Conservation (phyloP, 1,284 basidiomycete species). For the Gymnopus androsaceus region DNA sequence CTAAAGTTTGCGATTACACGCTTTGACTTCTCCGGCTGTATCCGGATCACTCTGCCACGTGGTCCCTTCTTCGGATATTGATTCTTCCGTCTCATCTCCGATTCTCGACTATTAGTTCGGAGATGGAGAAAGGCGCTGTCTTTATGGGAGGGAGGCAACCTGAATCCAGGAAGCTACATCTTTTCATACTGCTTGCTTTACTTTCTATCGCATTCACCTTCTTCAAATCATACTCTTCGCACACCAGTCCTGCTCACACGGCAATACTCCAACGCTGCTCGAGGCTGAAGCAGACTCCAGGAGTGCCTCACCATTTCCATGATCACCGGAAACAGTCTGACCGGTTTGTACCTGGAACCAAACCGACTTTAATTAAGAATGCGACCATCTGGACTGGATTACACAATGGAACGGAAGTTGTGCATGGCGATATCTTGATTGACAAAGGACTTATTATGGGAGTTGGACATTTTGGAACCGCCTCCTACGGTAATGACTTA, state of each 20-base stretch:
- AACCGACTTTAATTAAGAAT: constrained; percentile 54
- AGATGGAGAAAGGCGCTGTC: background rate
- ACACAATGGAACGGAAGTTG: constrained; percentile 17
- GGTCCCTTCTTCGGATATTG: no score
- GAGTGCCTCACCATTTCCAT: constrained; percentile 14
- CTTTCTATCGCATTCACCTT: background rate
- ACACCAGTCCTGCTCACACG: background rate
- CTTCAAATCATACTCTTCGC: background rate
- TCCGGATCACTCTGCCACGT: no score
- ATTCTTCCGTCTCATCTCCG: background rate
- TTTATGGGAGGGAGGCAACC: background rate
- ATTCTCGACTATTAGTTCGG: background rate
- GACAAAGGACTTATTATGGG: constrained; percentile 58
- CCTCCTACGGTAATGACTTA: background rate
- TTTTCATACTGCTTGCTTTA: background rate
- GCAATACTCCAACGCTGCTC: constrained; percentile 6
- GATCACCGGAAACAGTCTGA: constrained; percentile 39
- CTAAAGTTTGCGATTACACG: background rate
- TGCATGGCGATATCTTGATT: constrained; percentile 60
- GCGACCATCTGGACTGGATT: constrained; percentile 32
- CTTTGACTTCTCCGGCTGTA: background rate
- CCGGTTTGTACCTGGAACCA: constrained; percentile 65
- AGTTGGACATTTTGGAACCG: constrained; percentile 45
- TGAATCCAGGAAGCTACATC: background rate
- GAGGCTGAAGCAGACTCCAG: constrained; percentile 10